These are phyloP conservation scores for Chlamydomonas sp. DNA, from an alignment of 139 green algal species.

Conservation along the genomic window DNA sequence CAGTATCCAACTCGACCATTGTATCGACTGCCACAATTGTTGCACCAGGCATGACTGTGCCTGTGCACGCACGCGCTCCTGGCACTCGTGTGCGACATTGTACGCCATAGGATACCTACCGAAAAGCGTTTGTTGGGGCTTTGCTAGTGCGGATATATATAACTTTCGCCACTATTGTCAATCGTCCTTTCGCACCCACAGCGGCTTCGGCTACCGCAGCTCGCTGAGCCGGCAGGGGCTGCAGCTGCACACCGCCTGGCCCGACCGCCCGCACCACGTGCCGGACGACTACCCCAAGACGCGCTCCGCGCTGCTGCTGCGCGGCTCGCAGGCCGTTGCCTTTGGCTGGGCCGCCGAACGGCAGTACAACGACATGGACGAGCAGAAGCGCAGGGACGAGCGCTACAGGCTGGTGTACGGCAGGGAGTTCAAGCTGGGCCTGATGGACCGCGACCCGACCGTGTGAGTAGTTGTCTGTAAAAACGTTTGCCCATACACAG, in stretches of 20 bases:
- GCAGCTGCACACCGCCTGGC: slow-evolving; percentile 9
- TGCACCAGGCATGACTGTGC: too few relatives aligned
- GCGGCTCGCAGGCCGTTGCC: not conserved
- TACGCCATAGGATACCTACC: too few relatives aligned
- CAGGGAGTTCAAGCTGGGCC: slow-evolving; percentile 16
- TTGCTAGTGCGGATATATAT: too few relatives aligned
- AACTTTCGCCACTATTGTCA: too few relatives aligned
- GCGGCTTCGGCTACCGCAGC: slow-evolving; percentile 8
- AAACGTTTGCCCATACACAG: too few relatives aligned
- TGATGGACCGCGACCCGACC: not conserved
- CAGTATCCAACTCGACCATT: too few relatives aligned
- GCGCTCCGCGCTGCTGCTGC: slow-evolving; percentile 11
- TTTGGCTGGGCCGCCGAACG: slow-evolving; percentile 10
- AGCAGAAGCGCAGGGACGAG: not conserved
- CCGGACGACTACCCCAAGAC: slow-evolving; percentile 23
- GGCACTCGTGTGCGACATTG: too few relatives aligned
- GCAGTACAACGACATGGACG: not conserved
- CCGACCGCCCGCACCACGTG: not conserved
- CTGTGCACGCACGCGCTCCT: too few relatives aligned
- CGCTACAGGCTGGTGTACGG: slow-evolving; percentile 23
- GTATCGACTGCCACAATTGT: too few relatives aligned
- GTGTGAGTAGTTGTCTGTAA: too few relatives aligned
- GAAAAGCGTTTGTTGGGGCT: too few relatives aligned
- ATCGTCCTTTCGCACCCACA: not conserved
- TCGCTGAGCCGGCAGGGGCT: not conserved